A percentile compares a stretch with the other conserved stretches of the same genome.
Conservation (phyloP, 306 rosid species). For the Acacia acuminata region DNA sequence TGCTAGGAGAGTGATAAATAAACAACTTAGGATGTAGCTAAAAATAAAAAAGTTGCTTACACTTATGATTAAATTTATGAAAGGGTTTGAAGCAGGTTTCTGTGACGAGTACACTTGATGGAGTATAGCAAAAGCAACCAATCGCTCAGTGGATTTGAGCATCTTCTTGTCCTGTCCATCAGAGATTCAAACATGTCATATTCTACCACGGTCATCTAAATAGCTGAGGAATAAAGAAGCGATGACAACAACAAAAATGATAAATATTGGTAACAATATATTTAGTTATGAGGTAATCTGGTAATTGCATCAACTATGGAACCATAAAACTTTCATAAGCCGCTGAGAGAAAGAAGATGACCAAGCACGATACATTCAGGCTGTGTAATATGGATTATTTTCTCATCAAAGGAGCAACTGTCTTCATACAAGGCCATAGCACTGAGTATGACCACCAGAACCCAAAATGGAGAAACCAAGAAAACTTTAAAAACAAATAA, state of each 20-base stretch:
- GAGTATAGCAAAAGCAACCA: constrained; percentile 21
- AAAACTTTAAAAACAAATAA: neutral
- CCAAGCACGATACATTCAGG: neutral
- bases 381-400: neutral
- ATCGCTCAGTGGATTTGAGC: neutral
- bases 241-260: neutral
- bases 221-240: neutral
- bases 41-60: constrained; percentile 50
- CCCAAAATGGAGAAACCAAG: neutral
- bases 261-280: neutral
- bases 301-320: neutral
- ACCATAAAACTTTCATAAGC: neutral
- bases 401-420: neutral
- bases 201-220: neutral
- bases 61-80: constrained; percentile 57
- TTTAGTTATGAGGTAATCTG: neutral
- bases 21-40: neutral
- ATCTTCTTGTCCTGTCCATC: constrained; percentile 13
- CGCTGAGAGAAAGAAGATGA: neutral
- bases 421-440: neutral
- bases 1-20: neutral
- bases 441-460: neutral
- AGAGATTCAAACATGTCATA: neutral
- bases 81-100: constrained; percentile 72
- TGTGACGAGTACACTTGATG: constrained; percentile 49